Evolutionary conservation across 179 eudicot species (phyloP).

Genomic region (Dionaea muscipula): DNA sequence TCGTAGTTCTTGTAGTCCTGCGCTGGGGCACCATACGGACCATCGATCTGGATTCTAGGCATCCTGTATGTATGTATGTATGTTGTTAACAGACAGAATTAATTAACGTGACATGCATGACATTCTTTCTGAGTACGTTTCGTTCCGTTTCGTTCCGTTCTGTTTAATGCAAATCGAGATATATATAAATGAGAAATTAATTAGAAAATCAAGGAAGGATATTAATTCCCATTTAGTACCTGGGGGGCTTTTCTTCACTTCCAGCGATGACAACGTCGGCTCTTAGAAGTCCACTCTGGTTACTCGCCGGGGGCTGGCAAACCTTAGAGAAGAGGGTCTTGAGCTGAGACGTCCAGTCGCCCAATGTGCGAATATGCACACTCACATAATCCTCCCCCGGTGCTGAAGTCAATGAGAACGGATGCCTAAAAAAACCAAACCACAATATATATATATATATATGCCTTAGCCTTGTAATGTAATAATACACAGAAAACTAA

Average conservation of each 20-base stretch:
- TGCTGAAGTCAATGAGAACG: conserved; percentile 43
- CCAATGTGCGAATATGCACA: conserved; percentile 42
- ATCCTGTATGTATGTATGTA: conserved; percentile 11
- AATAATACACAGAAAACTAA: not conserved
- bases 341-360: conserved; percentile 50
- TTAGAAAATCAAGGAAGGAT: not conserved
- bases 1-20: conserved; percentile 45
- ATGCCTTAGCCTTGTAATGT: too few species aligned
- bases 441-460: too few species aligned
- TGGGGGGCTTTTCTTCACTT: conserved; percentile 26
- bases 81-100: not conserved
- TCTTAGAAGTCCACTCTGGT: conserved; percentile 43
- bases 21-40: conserved; percentile 44
- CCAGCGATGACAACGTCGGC: conserved; percentile 33
- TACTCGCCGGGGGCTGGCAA: conserved; percentile 31
- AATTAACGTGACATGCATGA: too few species aligned
- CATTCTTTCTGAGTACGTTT: too few species aligned
- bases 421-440: conserved; percentile 33
- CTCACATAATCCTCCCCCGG: conserved; percentile 47
- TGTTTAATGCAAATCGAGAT: too few species aligned
- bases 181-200: not conserved
- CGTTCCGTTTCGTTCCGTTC: too few species aligned
- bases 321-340: conserved; percentile 37
- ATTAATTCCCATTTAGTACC: conserved; percentile 12
- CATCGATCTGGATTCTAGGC: conserved; percentile 38